phyloP scores from a whole-genome alignment of 257 asterid genomes.

The Solanum arcanum region DNA sequence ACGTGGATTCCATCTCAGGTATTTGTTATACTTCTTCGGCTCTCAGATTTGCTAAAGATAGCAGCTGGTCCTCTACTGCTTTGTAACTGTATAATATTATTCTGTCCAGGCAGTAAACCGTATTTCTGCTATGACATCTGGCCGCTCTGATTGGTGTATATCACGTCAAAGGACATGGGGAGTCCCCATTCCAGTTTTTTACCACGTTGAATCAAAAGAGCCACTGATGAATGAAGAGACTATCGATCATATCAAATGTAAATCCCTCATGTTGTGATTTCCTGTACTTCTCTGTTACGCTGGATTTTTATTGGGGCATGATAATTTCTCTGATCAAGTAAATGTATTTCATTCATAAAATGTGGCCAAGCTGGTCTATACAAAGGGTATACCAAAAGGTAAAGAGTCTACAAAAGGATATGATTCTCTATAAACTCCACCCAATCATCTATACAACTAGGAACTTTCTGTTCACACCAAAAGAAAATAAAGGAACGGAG shows the following conservation, averaged over 20 bases:
- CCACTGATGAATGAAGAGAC: slow-evolving; percentile 90
- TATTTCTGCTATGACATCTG: slow-evolving; percentile 83
- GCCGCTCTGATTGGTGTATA: slow-evolving; percentile 98
- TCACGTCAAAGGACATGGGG: slow-evolving; percentile 99
- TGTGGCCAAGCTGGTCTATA: neutral
- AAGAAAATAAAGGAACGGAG: neutral
- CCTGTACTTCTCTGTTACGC: neutral
- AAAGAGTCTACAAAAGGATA: neutral
- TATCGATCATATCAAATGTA: slow-evolving; percentile 69
- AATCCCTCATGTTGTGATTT: slow-evolving; percentile 17
- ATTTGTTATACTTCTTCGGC: slow-evolving; percentile 1
- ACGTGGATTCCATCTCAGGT: slow-evolving; percentile 92
- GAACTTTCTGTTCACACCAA: neutral
- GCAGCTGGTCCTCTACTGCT: neutral
- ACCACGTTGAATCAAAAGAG: slow-evolving; percentile 73
- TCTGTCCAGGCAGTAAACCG: slow-evolving; percentile 69
- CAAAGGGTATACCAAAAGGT: neutral
- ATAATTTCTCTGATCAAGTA: neutral
- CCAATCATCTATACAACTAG: neutral
- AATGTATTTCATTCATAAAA: neutral
- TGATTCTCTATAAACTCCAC: neutral
- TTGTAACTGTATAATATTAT: neutral
- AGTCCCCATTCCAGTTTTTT: slow-evolving; percentile 95
- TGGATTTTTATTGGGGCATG: neutral
- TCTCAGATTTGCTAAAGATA: neutral